Conservation (phyloP, 306 rosid species). For the Luffa acutangula region DNA sequence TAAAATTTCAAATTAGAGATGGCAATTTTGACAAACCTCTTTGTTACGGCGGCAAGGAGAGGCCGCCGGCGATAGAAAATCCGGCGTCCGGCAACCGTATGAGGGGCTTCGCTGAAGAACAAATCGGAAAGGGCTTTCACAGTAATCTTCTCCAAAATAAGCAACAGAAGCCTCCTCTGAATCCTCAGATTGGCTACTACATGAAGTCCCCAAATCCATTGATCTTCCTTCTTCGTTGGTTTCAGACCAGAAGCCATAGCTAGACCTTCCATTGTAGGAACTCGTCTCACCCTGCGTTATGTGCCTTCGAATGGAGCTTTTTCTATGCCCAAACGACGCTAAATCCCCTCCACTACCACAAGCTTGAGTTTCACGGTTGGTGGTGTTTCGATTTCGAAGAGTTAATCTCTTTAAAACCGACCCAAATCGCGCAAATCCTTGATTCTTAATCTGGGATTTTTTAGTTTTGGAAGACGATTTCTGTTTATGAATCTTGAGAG, state of each 20-base stretch:
- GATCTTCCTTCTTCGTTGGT: slow-evolving; percentile 8
- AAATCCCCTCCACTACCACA: slow-evolving; percentile 19
- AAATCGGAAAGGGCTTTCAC: slow-evolving; percentile 71
- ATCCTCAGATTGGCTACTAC: slow-evolving; percentile 13
- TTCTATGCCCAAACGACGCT: slow-evolving; percentile 21
- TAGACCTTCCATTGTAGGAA: slow-evolving; percentile 6
- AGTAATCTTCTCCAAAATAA: slow-evolving; percentile 12
- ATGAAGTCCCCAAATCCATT: slow-evolving; percentile 11
- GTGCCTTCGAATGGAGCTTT: neutral
- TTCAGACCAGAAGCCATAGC: slow-evolving; percentile 15
- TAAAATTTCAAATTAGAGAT: neutral
- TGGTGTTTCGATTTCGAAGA: slow-evolving; percentile 17
- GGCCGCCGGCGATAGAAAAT: slow-evolving; percentile 44
- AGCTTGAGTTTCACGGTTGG: slow-evolving; percentile 19
- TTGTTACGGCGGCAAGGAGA: slow-evolving; percentile 42
- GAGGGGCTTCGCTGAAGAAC: slow-evolving; percentile 38
- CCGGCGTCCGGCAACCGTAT: slow-evolving; percentile 52
- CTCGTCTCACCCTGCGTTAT: neutral
- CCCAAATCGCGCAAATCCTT: slow-evolving; percentile 44
- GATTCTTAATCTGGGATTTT: slow-evolving; percentile 17
- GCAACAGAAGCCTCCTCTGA: neutral
- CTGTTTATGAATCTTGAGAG: slow-evolving; percentile 64
- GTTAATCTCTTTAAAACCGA: slow-evolving; percentile 52
- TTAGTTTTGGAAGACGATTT: slow-evolving; percentile 26
- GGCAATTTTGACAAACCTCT: slow-evolving; percentile 38